phyloP scores from a whole-genome alignment of 164 flowering plant species.

The Kalanchoe fedtschenkoi region DNA sequence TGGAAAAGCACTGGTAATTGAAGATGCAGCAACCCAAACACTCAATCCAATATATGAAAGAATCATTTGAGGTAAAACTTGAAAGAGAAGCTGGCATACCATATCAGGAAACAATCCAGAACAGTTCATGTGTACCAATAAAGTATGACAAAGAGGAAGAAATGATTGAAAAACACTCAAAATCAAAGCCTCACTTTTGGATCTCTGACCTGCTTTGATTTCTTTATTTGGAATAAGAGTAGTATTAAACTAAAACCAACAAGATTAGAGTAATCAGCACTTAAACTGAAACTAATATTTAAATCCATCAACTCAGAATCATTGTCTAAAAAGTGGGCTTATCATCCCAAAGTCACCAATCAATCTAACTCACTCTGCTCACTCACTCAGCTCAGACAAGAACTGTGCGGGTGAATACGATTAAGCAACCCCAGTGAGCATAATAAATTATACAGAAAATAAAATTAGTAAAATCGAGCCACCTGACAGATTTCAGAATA shows the following conservation, averaged over 20 bases:
- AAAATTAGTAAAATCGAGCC: background rate
- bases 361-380: too few species aligned
- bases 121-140: background rate
- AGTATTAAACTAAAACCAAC: background rate
- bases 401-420: too few species aligned
- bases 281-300: background rate
- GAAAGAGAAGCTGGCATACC: background rate
- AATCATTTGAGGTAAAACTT: background rate
- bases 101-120: constrained; percentile 3
- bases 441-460: background rate
- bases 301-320: background rate
- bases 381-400: too few species aligned
- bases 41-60: background rate
- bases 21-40: background rate
- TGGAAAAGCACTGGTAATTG: background rate
- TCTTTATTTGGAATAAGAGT: too few species aligned
- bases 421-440: too few species aligned
- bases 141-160: constrained; percentile 1
- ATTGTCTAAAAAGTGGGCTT: background rate
- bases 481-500: background rate
- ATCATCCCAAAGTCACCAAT: background rate
- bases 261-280: constrained; percentile 1
- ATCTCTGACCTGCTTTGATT: too few species aligned
- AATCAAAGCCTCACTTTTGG: background rate
- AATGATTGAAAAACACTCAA: background rate